Evolutionary conservation across 2,329 filamentous ascomycete species (phyloP), one percentile per base, ranked within the genome.

Genomic region (Clathrospora elynae): DNA sequence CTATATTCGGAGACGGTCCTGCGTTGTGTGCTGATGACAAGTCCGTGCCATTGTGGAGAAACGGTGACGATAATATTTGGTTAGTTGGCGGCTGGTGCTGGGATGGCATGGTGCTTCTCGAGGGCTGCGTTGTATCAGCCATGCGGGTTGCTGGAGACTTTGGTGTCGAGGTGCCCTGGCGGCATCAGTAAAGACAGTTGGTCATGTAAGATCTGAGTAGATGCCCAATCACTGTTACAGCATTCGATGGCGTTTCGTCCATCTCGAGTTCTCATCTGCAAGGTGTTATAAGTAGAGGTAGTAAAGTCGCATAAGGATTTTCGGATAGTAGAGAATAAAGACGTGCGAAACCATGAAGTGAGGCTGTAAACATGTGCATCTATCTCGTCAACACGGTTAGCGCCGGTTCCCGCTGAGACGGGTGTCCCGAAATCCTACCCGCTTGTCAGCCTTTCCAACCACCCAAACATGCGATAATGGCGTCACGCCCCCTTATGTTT

Each of bases 41-140:
- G 40, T 31, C 46, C 10, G 35, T 55, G 7, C 44, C 49, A 4
- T 20, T 38, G 14, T 83, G 80, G 79, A 71, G 62, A 6, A 83
- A 80, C 43, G 80, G 80, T 0, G 68, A 80, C 35, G 72, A 74
- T 6, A 73, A 75, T 26, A 75, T 84, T 0, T 84, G 76, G 73
- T 55, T 84, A 9, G 72, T 74, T 1, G 81, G 81, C 5, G 78
- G 79, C 0, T 84, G 81, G 82, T 84, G 80, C 52, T 84, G 81
- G 81, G 81, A 84, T 59, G 81, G 81, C 2, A 80, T 84, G 80
- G 80, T 84, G 1, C 53, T 84, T 11, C 61, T 84, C 3, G 81
- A 84, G 59, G 82, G 82, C 1, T 85, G 81, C 41, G 70, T 84
- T 3, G 72, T 80, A 2, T 83, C 80, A 6, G 80, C 81, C 1